These are phyloP conservation scores for Lolium multiflorum DNA, from an alignment of 176 grass and related monocot genomes.

Conservation along the genomic window DNA sequence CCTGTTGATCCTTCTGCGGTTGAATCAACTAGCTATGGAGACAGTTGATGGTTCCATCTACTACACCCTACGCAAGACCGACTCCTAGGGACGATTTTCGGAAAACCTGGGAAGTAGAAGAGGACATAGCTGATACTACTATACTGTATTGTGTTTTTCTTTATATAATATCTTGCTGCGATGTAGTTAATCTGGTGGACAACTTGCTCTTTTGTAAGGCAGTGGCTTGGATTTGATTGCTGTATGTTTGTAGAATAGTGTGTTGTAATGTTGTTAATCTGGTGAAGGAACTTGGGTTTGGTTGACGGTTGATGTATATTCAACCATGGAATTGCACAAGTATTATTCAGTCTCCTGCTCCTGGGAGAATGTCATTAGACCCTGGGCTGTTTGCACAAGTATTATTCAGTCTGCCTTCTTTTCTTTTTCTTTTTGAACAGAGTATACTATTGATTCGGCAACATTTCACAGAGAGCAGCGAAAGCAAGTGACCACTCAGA, in stretches of 20 bases:
- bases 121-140: not conserved
- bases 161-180: not conserved
- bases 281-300: not conserved
- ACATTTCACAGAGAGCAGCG: no score
- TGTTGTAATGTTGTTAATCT: constrained; percentile 13
- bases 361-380: not conserved
- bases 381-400: not conserved
- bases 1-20: constrained; percentile 68
- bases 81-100: constrained; percentile 30
- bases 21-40: constrained; percentile 82
- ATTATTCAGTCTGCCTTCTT: no score
- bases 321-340: not conserved
- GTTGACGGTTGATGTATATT: constrained; percentile 1
- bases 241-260: not conserved
- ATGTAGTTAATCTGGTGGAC: constrained; percentile 21
- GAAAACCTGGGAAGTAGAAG: not conserved
- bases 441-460: no score
- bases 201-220: not conserved
- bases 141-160: not conserved
- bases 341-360: not conserved
- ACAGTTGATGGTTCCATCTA: constrained; percentile 61
- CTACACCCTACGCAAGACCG: constrained; percentile 53
- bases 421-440: no score
- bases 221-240: constrained; percentile 7
- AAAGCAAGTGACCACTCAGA: no score